Percentiles rank a stretch among this genome's conserved stretches.
Conservation (phyloP, 1,284 basidiomycete genomes). For the Ustilago cynodontis region DNA sequence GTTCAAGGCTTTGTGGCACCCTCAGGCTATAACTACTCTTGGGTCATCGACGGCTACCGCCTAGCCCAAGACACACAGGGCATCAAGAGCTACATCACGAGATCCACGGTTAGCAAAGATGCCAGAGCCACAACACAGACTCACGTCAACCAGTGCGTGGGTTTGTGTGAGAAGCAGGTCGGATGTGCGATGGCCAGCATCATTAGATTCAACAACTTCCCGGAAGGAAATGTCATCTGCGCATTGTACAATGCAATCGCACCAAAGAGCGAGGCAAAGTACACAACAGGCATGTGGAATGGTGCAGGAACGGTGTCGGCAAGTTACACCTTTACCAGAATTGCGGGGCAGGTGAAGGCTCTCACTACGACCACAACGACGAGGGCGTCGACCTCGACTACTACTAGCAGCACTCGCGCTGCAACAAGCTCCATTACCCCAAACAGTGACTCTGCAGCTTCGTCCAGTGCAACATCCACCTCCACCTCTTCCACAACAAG, state of each 20-base stretch:
- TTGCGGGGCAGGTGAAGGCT: constrained; percentile 19
- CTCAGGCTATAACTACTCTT: constrained; percentile 29
- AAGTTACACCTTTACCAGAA: constrained; percentile 30
- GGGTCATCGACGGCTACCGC: constrained; percentile 27
- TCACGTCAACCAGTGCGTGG: constrained; percentile 21
- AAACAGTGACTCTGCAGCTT: not conserved
- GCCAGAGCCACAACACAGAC: constrained; percentile 17
- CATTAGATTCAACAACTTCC: constrained; percentile 28
- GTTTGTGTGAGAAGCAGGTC: constrained; percentile 14
- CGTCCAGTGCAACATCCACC: not conserved
- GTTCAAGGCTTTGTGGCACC: constrained; percentile 27
- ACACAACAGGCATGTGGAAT: constrained; percentile 24
- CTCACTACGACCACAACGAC: constrained; percentile 4
- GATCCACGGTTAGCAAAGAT: constrained; percentile 16
- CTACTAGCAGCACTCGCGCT: not conserved
- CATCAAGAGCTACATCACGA: constrained; percentile 15
- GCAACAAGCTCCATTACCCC: not conserved
- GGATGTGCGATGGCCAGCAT: constrained; percentile 39
- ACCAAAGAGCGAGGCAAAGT: constrained; percentile 13
- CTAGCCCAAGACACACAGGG: constrained; percentile 22
- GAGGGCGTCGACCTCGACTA: not conserved
- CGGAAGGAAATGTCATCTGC: constrained; percentile 39
- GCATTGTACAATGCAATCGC: constrained; percentile 11
- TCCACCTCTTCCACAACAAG: not conserved
- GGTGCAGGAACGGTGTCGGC: constrained; percentile 25